phyloP scores from a whole-genome alignment of 169 alveolate genomes.

The Plasmodium falciparum region DNA sequence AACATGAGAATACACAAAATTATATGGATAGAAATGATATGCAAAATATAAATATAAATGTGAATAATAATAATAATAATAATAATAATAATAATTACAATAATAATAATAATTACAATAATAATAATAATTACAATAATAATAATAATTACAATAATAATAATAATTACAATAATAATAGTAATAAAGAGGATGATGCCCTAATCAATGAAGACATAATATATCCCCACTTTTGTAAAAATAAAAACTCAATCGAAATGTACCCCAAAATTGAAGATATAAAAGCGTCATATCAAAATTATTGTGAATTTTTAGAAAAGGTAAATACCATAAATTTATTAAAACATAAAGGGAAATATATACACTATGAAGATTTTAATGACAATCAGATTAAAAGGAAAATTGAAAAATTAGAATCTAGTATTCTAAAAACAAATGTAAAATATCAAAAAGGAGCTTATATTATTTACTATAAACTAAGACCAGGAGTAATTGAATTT shows the following conservation, averaged over 20 bases:
- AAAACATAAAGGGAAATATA: conserved; percentile 66
- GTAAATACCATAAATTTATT: conserved; percentile 65
- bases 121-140: background rate
- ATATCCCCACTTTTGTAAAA: conserved; percentile 15
- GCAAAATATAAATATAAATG: background rate
- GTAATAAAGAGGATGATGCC: background rate
- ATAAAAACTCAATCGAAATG: conserved; percentile 10
- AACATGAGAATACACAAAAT: background rate
- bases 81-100: background rate
- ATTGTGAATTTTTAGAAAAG: conserved; percentile 68
- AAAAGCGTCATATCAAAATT: conserved; percentile 71
- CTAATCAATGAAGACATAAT: conserved; percentile 8
- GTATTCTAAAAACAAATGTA: conserved; percentile 76
- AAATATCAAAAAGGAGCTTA: conserved; percentile 78
- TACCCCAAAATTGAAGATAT: conserved; percentile 61
- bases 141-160: background rate
- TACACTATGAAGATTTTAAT: conserved; percentile 77
- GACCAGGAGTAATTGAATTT: conserved; percentile 90
- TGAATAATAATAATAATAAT: background rate
- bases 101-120: background rate
- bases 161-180: background rate
- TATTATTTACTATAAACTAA: conserved; percentile 81
- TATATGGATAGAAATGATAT: background rate
- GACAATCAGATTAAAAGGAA: conserved; percentile 39
- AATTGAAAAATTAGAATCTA: conserved; percentile 74